These are phyloP conservation scores for Plenodomus tracheiphilus DNA, from an alignment of 2,329 filamentous ascomycete genomes.

Conservation along the genomic window DNA sequence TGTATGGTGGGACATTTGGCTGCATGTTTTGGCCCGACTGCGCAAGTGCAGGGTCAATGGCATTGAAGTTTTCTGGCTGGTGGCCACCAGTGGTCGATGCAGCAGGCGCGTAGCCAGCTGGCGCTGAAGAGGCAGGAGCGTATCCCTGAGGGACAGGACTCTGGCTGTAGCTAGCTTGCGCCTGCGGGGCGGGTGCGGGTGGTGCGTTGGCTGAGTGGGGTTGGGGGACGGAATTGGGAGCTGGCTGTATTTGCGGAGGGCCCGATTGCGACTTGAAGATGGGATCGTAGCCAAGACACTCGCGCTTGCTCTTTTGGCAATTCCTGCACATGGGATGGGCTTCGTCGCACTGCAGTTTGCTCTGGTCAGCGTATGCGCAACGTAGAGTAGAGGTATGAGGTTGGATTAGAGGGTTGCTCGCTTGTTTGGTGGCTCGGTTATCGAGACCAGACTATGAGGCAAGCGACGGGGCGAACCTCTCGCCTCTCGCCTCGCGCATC, in stretches of 20 bases:
- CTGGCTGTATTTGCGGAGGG: slow-evolving; percentile 73
- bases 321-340: slow-evolving; percentile 89
- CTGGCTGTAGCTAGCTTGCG: slow-evolving; percentile 41
- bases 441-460: slow-evolving; percentile 2
- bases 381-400: slow-evolving; percentile 23
- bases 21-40: slow-evolving; percentile 41
- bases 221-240: slow-evolving; percentile 55
- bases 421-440: slow-evolving; percentile 46
- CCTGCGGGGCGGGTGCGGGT: slow-evolving; percentile 38
- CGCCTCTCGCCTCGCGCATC: slow-evolving; percentile 26
- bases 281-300: slow-evolving; percentile 83
- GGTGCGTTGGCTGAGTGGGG: slow-evolving; percentile 36
- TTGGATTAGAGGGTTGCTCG: slow-evolving; percentile 38
- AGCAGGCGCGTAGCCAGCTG: slow-evolving; percentile 39
- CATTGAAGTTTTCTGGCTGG: slow-evolving; percentile 57
- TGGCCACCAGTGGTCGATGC: slow-evolving; percentile 38
- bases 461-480: slow-evolving; percentile 20
- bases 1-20: slow-evolving; percentile 33
- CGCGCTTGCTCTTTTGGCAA: slow-evolving; percentile 85
- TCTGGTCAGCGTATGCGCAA: slow-evolving; percentile 29
- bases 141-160: slow-evolving; percentile 48
- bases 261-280: slow-evolving; percentile 77
- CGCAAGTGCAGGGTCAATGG: slow-evolving; percentile 69
- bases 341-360: slow-evolving; percentile 80
- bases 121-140: slow-evolving; percentile 48